These are phyloP conservation scores for Aspergillus sclerotialis DNA, from an alignment of 2,329 filamentous ascomycete genomes.

Conservation along the genomic window DNA sequence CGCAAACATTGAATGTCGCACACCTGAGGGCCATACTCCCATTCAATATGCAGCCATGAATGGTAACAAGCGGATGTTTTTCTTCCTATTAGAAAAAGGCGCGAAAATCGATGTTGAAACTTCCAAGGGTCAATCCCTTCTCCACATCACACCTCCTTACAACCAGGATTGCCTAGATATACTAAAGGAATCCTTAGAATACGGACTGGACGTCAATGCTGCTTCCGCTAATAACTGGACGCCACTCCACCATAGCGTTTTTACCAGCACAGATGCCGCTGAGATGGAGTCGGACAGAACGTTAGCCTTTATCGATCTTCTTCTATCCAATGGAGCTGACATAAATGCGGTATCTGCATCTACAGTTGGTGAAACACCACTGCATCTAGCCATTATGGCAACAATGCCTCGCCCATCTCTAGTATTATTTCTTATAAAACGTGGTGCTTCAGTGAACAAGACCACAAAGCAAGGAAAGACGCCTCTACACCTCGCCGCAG, in stretches of 20 bases:
- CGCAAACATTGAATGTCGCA: constrained; percentile 22
- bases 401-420: constrained; percentile 12
- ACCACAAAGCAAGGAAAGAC: too few relatives aligned
- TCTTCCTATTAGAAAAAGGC: constrained; percentile 14
- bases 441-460: too few relatives aligned
- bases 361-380: constrained; percentile 13
- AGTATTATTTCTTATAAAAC: constrained; percentile 14
- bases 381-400: constrained; percentile 19
- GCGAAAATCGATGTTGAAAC: constrained; percentile 19
- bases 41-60: constrained; percentile 21
- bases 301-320: constrained; percentile 14
- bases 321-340: constrained; percentile 16
- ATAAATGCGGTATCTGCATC: constrained; percentile 13
- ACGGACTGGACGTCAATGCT: constrained; percentile 10
- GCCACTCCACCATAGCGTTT: constrained; percentile 19
- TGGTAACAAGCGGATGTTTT: constrained; percentile 22
- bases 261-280: constrained; percentile 9
- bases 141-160: constrained; percentile 21
- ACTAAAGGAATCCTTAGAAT: constrained; percentile 10
- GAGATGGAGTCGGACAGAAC: constrained; percentile 15
- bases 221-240: constrained; percentile 15
- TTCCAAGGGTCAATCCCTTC: constrained; percentile 19
- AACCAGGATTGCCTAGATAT: constrained; percentile 21
- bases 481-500: too few relatives aligned
- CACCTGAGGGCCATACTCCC: constrained; percentile 20